Conservation (phyloP, 805 yeast genomes). For the Grigorovia humatica region DNA sequence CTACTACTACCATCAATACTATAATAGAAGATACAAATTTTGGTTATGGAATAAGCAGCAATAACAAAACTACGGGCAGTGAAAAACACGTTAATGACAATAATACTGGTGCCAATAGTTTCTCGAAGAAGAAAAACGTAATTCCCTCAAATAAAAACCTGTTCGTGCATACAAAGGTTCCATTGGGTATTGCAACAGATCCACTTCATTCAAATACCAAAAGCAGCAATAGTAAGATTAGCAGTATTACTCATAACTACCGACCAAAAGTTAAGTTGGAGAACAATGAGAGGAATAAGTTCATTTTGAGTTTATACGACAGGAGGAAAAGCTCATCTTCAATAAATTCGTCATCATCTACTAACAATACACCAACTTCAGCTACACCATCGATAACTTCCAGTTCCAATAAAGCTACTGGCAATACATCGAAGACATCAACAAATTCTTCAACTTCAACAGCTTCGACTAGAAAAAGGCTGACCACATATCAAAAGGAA, state of each 20-base stretch:
- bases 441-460: neutral
- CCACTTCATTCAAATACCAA: neutral
- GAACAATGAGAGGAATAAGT: neutral
- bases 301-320: neutral
- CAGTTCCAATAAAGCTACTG: neutral
- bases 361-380: neutral
- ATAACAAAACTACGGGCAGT: neutral
- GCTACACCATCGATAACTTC: neutral
- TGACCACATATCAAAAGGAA: conserved; percentile 49
- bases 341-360: neutral
- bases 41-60: neutral
- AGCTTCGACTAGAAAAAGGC: conserved; percentile 36
- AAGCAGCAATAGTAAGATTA: neutral
- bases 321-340: neutral
- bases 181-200: neutral
- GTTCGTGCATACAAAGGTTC: neutral
- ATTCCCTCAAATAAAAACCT: neutral
- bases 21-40: neutral
- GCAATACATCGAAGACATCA: neutral
- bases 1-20: neutral
- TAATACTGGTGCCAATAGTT: neutral
- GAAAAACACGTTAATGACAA: neutral
- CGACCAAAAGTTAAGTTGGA: neutral
- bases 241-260: neutral
- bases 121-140: neutral